Evolutionary conservation across 1,284 basidiomycete species (phyloP), one percentile per base, ranked within the genome.

Genomic region (Rhodotorula sp.): DNA sequence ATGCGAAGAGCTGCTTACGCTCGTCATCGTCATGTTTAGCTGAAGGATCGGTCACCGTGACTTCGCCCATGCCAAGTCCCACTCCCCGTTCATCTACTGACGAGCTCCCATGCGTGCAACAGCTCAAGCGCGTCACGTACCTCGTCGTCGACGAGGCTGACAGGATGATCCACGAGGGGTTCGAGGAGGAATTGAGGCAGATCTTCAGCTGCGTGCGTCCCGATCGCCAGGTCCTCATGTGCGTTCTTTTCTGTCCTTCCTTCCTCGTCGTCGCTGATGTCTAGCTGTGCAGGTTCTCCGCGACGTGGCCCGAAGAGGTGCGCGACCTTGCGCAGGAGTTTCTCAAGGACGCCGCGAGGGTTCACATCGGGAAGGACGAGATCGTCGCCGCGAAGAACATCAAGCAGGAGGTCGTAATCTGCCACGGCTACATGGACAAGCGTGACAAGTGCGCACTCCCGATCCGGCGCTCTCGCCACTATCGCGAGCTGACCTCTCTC

Each of bases 111-210:
- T 36, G 8, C 36, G 13, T 36, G 36, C 36, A 13, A 36, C 49
- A 59, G 59, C 63, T 90, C 83, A 87, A 92, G 74, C 98, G 99
- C 81, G 81, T 99, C 64, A 84, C 87, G 76, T 83, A 86, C 76
- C 85, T 98, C 67, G 87, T 98, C 67, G 84, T 99, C 61, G 95
- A 99, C 78, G 94, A 98, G 81, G 94, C 93, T 8, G 95, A 99
- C 79, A 94, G 91, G 0, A 85, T 98, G 24, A 84, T 99, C 39
- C 92, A 95, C 73, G 91, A 96, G 89, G 95, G 95, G n/a, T 49
- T 27, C 11, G 46, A 59, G 58, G 47, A 48, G 32, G 58, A 49
- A 15, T 47, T 59, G 13, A 4, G 32, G 2, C 13, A 51, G 58
- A 49, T 59, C 58, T 24, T 59, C 4, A 19, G 22, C 22, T 32